Percentiles rank a stretch among this genome's conserved stretches.
Evolutionary conservation across 2,329 filamentous ascomycete genomes (phyloP).

Genomic region (Herpotrichia juniperi): DNA sequence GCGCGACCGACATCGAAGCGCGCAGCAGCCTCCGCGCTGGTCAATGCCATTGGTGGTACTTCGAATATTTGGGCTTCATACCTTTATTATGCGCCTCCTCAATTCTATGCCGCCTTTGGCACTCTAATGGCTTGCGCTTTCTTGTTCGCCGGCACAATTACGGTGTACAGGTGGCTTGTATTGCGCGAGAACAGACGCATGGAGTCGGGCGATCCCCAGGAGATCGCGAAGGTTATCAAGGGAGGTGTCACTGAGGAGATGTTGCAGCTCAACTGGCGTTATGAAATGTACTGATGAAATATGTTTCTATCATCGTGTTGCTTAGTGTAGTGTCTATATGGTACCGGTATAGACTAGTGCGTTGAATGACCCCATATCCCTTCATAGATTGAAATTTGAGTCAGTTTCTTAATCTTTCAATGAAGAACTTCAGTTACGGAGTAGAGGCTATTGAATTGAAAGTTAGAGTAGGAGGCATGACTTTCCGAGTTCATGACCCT

Average conservation of each 20-base stretch:
- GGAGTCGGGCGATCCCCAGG: conserved; percentile 21
- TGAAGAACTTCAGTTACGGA: too few species aligned
- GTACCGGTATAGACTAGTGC: too few species aligned
- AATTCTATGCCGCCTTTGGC: conserved; percentile 28
- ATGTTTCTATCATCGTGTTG: neutral
- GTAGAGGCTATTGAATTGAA: too few species aligned
- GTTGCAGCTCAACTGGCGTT: conserved; percentile 25
- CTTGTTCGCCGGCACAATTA: conserved; percentile 22
- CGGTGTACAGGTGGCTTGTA: conserved; percentile 26
- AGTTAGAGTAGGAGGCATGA: too few species aligned
- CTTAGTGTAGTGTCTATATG: too few species aligned
- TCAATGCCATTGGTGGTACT: conserved; percentile 27
- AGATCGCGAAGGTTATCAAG: conserved; percentile 28
- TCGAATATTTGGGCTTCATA: conserved; percentile 27
- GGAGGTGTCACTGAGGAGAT: conserved; percentile 30
- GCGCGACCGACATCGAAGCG: conserved; percentile 26
- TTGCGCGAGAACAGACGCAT: conserved; percentile 26
- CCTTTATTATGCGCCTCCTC: conserved; percentile 29
- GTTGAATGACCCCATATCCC: too few species aligned
- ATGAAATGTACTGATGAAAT: conserved; percentile 23
- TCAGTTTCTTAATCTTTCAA: too few species aligned
- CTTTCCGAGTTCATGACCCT: too few species aligned
- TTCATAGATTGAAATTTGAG: too few species aligned
- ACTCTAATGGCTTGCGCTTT: conserved; percentile 28
- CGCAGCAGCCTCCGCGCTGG: conserved; percentile 25